phyloP scores from a whole-genome alignment of 306 rosid species.

The Quercus engelmannii region DNA sequence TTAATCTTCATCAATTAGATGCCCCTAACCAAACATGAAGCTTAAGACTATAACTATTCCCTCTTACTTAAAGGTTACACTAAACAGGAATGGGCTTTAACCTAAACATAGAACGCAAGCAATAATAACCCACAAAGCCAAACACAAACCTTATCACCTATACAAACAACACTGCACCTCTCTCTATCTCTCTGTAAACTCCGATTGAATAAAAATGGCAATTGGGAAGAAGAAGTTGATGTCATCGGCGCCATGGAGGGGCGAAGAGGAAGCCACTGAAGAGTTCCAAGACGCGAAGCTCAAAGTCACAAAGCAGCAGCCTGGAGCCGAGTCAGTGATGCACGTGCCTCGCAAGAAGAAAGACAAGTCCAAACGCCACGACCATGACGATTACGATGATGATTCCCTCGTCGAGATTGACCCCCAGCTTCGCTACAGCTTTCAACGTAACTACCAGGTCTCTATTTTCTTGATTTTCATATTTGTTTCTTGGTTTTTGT shows the following conservation, averaged over 20 bases:
- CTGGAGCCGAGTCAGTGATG: constrained; percentile 65
- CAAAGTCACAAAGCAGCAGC: constrained; percentile 64
- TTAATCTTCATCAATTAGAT: too few relatives aligned
- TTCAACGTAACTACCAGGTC: constrained; percentile 93
- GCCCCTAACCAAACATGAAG: too few relatives aligned
- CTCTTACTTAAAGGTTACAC: neutral
- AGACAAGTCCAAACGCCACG: constrained; percentile 33
- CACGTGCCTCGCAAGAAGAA: constrained; percentile 68
- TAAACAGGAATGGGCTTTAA: neutral
- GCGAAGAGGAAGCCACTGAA: constrained; percentile 38
- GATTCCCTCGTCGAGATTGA: constrained; percentile 70
- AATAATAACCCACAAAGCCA: neutral
- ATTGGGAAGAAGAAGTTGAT: constrained; percentile 63
- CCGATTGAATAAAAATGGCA: constrained; percentile 8
- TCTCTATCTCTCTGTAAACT: neutral
- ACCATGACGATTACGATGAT: constrained; percentile 25
- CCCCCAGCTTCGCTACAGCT: constrained; percentile 93
- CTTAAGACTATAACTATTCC: too few relatives aligned
- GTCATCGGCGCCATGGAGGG: constrained; percentile 98
- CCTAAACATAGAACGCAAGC: neutral
- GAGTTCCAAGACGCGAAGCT: constrained; percentile 68
- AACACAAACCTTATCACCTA: neutral
- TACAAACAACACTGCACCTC: neutral
- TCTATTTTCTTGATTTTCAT: too few relatives aligned
- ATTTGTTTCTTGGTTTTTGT: neutral